Base-by-base conservation (phyloP, 2,329 filamentous ascomycete species). In the Aspergillus clavatus region DNA sequence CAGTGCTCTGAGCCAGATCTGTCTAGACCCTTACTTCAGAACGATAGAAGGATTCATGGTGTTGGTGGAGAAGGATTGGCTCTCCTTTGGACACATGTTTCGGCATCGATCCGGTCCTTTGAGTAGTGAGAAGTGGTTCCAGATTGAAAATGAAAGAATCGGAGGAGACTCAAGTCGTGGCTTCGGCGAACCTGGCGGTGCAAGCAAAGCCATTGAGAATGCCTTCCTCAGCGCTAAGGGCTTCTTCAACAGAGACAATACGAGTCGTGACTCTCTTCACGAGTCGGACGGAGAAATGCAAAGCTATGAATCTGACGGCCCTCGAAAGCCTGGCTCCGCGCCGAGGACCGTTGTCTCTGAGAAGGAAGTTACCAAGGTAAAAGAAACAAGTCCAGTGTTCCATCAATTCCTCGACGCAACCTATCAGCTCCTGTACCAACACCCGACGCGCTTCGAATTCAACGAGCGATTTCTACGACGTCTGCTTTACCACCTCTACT, bases 71-170 rank as follows among this genome's bases (percentile, higher is more conserved):
- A 98, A 98, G 66, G 93, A 98, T 62, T 98, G 93, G 88, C 72
- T 98, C 10, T 93, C 91, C 0, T 98, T 96, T 70, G 93, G 93
- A 1, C 91, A 98, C 68, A 96, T 95, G 84, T 98, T 98, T 69
- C 83, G 89, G 43, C 82, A 95, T 58, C 83, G 93, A n/a, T 87
- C 87, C 11, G 93, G 93, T 3, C 86, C 87, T 56, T 71, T 97
- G 44, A 89, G 83, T 60, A 87, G 87, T 53, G 91, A 97, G 54
- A 95, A 94, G 60, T 97, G 90, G 89, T 98, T 98, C 62, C 77
- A 81, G 14, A 80, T 88, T 21, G 88, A 96, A 63, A 90, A 86
- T 57, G 91, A 97, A 66, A 72, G 71, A 78, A 69, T 84, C 76
- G 74, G 87, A 71, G 55, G 86, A 10, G 68, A 71, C 40, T 57